Conservation (phyloP, 495 filamentous ascomycete species). For the Xylaria bambusicola region DNA sequence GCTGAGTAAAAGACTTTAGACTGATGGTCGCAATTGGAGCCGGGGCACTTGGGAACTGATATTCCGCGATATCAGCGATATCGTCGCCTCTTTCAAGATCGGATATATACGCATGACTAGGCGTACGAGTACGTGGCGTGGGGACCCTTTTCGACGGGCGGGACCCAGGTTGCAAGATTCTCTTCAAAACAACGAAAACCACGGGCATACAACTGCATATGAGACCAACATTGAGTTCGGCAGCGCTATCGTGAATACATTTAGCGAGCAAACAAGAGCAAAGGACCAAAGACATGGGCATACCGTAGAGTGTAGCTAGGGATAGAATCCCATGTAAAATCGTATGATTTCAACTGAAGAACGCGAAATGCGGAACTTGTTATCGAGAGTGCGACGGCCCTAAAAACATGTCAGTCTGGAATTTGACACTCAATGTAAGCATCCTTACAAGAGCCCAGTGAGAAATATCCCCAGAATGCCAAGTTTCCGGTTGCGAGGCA, state of each 20-base stretch:
- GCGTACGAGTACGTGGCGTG: background rate
- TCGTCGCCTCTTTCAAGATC: background rate
- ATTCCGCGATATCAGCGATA: background rate
- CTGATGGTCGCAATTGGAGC: background rate
- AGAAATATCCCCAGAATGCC: slow-evolving; percentile 22
- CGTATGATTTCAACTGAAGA: slow-evolving; percentile 8
- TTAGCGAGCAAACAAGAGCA: background rate
- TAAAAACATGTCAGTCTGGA: background rate
- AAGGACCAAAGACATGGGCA: background rate
- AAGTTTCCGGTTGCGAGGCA: slow-evolving; percentile 11
- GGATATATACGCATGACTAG: slow-evolving; percentile 10
- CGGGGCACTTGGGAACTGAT: background rate
- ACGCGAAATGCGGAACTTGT: slow-evolving; percentile 14
- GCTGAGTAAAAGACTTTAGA: background rate
- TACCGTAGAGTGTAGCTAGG: slow-evolving; percentile 18
- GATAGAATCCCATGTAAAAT: slow-evolving; percentile 19
- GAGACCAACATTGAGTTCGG: slow-evolving; percentile 17
- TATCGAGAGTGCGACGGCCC: slow-evolving; percentile 11
- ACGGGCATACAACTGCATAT: slow-evolving; percentile 17
- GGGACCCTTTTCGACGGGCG: background rate
- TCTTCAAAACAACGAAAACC: slow-evolving; percentile 10
- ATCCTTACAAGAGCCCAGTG: slow-evolving; percentile 19
- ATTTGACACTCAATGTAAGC: background rate
- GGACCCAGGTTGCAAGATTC: background rate
- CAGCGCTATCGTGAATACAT: background rate